Percentiles rank a stretch among this genome's conserved stretches.
Conservation (phyloP, 768 basidiomycete genomes). For the Lentinula aciculospora region DNA sequence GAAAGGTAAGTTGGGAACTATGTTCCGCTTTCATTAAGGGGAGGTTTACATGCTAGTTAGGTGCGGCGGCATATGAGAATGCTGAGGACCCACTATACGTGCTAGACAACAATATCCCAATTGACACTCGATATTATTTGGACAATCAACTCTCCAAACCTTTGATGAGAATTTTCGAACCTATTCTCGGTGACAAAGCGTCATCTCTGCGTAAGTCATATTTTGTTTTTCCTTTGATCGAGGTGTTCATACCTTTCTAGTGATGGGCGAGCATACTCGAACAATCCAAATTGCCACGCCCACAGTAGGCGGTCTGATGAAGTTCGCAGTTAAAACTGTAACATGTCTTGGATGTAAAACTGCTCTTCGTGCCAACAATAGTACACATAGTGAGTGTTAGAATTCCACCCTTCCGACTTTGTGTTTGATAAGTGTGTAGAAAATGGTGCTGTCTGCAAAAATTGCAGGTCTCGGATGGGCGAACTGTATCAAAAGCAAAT, state of each 20-base stretch:
- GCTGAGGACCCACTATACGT: conserved; percentile 98
- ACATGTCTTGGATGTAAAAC: conserved; percentile 97
- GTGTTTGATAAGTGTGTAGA: neutral
- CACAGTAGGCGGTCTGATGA: conserved; percentile 95
- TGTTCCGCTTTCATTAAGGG: neutral
- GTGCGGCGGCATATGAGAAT: conserved; percentile 97
- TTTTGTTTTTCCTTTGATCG: conserved; percentile 6
- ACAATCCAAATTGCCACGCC: conserved; percentile 96
- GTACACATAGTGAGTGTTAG: conserved; percentile 50
- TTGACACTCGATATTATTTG: conserved; percentile 96
- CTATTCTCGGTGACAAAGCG: conserved; percentile 92
- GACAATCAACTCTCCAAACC: conserved; percentile 98
- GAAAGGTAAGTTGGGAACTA: conserved; percentile 53
- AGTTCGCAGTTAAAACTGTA: conserved; percentile 93
- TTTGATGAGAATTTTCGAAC: conserved; percentile 95
- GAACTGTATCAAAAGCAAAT: conserved; percentile 94
- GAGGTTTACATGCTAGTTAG: conserved; percentile 27
- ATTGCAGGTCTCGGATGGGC: conserved; percentile 79
- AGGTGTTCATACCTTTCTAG: conserved; percentile 32
- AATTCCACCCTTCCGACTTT: neutral
- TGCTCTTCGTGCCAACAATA: conserved; percentile 71
- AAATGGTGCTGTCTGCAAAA: conserved; percentile 94
- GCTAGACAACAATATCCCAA: conserved; percentile 95
- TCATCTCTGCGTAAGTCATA: conserved; percentile 62
- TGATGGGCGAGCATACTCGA: conserved; percentile 93